These are phyloP conservation scores for Lanmaoa pseudosensibilis DNA, from an alignment of 768 basidiomycete species.

Conservation along the genomic window DNA sequence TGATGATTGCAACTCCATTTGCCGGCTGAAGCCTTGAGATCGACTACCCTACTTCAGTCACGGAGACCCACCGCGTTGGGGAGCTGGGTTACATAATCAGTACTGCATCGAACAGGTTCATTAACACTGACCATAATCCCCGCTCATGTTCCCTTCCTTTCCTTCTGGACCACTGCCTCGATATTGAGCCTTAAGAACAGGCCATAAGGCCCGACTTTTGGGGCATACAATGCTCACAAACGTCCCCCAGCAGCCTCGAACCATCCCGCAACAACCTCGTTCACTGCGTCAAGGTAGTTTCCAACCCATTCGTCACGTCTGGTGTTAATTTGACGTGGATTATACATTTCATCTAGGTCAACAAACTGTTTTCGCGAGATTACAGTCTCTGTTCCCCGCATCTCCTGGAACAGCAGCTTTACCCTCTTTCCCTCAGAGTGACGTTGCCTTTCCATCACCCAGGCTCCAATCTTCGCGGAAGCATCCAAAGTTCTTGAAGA, in stretches of 20 bases:
- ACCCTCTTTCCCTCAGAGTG: constrained; percentile 21
- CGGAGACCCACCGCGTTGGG: constrained; percentile 19
- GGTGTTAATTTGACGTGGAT: constrained; percentile 1
- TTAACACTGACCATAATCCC: constrained; percentile 16
- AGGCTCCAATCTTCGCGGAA: constrained; percentile 25
- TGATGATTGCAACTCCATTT: neutral
- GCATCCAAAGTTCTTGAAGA: constrained; percentile 53
- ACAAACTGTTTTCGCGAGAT: constrained; percentile 46
- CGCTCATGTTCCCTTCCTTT: constrained; percentile 24
- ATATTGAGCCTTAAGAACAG: constrained; percentile 30
- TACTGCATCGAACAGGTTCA: constrained; percentile 26
- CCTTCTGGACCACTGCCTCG: constrained; percentile 25
- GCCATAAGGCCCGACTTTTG: constrained; percentile 22
- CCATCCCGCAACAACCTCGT: constrained; percentile 15
- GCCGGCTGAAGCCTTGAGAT: neutral
- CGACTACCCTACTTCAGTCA: constrained; percentile 7
- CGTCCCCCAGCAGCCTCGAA: constrained; percentile 21
- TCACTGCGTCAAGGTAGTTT: constrained; percentile 20
- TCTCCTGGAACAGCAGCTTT: constrained; percentile 27
- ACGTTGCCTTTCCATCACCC: constrained; percentile 22
- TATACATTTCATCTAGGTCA: constrained; percentile 26
- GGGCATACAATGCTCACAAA: constrained; percentile 25
- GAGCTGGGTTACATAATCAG: constrained; percentile 22
- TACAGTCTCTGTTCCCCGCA: constrained; percentile 53
- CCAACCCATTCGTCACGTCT: constrained; percentile 7